Evolutionary conservation across 2,329 filamentous ascomycete species (phyloP).

Genomic region (Neofusicoccum sp.): DNA sequence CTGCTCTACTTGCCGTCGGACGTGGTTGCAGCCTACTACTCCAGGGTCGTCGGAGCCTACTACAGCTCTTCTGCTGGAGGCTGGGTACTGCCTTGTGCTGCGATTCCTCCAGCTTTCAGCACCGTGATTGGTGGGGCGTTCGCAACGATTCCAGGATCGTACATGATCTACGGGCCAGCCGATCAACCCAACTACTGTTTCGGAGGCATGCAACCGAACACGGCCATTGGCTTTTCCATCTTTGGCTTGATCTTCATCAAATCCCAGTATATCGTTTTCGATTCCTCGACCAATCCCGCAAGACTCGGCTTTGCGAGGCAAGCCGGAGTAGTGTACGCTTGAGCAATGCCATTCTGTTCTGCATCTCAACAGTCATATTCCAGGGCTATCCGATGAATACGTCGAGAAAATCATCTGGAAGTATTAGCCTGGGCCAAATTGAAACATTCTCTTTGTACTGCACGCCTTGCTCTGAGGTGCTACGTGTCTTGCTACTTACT

Average conservation of each 20-base stretch:
- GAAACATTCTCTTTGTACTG: too few species aligned
- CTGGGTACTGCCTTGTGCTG: slow-evolving; percentile 57
- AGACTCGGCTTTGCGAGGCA: slow-evolving; percentile 38
- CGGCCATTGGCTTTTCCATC: slow-evolving; percentile 65
- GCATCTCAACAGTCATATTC: neutral
- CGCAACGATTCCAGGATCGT: slow-evolving; percentile 55
- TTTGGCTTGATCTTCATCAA: slow-evolving; percentile 81
- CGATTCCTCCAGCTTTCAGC: slow-evolving; percentile 56
- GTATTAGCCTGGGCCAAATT: too few species aligned
- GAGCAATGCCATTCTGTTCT: neutral
- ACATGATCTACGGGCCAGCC: slow-evolving; percentile 58
- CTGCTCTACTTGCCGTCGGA: slow-evolving; percentile 61
- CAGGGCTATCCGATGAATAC: too few species aligned
- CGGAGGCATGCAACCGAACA: slow-evolving; percentile 71
- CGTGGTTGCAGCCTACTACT: slow-evolving; percentile 63
- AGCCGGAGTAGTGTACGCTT: slow-evolving; percentile 1
- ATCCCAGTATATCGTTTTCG: slow-evolving; percentile 73
- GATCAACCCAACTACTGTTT: slow-evolving; percentile 59
- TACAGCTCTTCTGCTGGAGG: slow-evolving; percentile 55
- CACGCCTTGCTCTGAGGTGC: too few species aligned
- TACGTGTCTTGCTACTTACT: too few species aligned
- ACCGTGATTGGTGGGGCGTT: slow-evolving; percentile 53
- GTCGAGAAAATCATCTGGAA: too few species aligned
- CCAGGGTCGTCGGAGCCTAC: slow-evolving; percentile 54
- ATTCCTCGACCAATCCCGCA: slow-evolving; percentile 47